phyloP scores from a whole-genome alignment of 208 protist genomes.

The Herpetomonas muscarum region DNA sequence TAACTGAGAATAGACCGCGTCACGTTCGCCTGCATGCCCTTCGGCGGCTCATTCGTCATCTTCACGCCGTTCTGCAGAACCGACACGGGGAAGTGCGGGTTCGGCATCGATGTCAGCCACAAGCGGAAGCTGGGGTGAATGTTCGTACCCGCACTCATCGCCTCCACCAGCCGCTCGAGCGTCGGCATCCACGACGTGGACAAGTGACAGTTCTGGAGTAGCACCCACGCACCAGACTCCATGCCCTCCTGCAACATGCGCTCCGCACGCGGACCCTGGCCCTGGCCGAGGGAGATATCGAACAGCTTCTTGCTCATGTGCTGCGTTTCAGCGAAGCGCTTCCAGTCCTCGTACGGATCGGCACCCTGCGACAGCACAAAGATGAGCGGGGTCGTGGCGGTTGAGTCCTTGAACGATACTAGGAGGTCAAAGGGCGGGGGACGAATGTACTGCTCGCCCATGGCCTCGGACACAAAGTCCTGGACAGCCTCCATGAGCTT shows the following conservation, averaged over 20 bases:
- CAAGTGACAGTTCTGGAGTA: conserved; percentile 99
- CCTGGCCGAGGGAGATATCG: conserved; percentile 97
- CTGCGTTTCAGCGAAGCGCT: conserved; percentile 96
- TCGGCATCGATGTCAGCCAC: conserved; percentile 99
- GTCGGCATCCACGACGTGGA: conserved; percentile 97
- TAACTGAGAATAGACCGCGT: conserved; percentile 85
- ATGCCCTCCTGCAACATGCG: conserved; percentile 91
- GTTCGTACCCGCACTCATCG: conserved; percentile 52
- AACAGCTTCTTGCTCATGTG: conserved; percentile 94
- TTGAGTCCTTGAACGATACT: conserved; percentile 93
- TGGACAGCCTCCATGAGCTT: conserved; percentile 96
- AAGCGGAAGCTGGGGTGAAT: conserved; percentile 97
- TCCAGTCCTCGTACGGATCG: conserved; percentile 95
- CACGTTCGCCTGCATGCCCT: conserved; percentile 96
- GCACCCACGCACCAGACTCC: conserved; percentile 94
- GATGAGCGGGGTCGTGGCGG: conserved; percentile 92
- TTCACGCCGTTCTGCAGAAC: conserved; percentile 99
- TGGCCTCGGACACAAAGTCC: conserved; percentile 88
- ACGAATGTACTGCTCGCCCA: conserved; percentile 95
- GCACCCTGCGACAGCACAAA: conserved; percentile 98
- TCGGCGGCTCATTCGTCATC: conserved; percentile 99
- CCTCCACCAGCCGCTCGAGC: conserved; percentile 96
- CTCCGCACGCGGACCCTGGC: conserved; percentile 97
- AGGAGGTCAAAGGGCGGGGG: conserved; percentile 96
- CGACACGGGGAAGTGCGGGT: conserved; percentile 95